Conservation (phyloP, 768 basidiomycete species). For the Tylopilus intermedius region DNA sequence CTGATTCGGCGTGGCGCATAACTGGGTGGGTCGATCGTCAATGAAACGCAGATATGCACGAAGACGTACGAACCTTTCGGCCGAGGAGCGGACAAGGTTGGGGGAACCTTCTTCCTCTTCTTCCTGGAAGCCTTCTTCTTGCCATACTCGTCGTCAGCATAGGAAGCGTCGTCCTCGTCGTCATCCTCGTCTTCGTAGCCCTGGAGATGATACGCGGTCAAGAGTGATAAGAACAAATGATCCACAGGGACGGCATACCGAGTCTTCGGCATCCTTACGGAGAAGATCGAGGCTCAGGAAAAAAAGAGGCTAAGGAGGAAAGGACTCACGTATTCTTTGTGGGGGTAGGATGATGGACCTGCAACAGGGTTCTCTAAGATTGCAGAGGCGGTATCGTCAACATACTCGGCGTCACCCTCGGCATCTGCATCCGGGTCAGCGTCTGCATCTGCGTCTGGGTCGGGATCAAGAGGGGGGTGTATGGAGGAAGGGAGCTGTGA, state of each 20-base stretch:
- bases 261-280: slow-evolving; percentile 30
- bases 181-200: slow-evolving; percentile 69
- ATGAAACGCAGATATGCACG: slow-evolving; percentile 4
- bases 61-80: slow-evolving; percentile 49
- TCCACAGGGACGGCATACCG: slow-evolving; percentile 20
- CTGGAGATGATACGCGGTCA: slow-evolving; percentile 42
- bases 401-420: slow-evolving; percentile 40
- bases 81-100: slow-evolving; percentile 42
- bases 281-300: background rate
- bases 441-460: slow-evolving; percentile 55
- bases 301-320: slow-evolving; percentile 6
- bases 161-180: slow-evolving; percentile 66
- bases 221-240: slow-evolving; percentile 13
- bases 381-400: slow-evolving; percentile 34
- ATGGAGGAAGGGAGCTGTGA: slow-evolving; percentile 14
- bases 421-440: slow-evolving; percentile 44
- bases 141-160: slow-evolving; percentile 71
- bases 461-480: slow-evolving; percentile 22
- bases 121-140: slow-evolving; percentile 66
- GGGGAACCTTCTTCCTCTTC: slow-evolving; percentile 50
- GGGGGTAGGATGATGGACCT: slow-evolving; percentile 41
- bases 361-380: slow-evolving; percentile 34
- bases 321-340: slow-evolving; percentile 57
- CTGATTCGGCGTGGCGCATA: slow-evolving; percentile 58
- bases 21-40: slow-evolving; percentile 32